Conservation (phyloP, 2,329 filamentous ascomycete species). For the Beauveria brongniartii region DNA sequence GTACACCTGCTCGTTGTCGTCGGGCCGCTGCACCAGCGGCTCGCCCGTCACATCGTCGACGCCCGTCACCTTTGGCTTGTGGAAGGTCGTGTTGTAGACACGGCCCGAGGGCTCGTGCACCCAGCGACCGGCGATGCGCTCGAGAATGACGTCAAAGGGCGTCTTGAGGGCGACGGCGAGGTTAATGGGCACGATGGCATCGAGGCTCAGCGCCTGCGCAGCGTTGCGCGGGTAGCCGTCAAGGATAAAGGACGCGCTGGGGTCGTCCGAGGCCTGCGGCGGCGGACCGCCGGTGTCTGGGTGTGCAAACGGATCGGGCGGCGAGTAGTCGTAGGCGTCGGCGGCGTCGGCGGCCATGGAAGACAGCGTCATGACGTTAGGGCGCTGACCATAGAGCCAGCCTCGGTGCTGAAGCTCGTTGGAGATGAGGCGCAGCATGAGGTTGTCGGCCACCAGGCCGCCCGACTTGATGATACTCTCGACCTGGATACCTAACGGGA, state of each 20-base stretch:
- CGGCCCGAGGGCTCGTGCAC: conserved; percentile 85
- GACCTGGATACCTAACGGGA: conserved; percentile 69
- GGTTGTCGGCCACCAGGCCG: conserved; percentile 79
- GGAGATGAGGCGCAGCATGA: conserved; percentile 88
- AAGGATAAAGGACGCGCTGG: conserved; percentile 82
- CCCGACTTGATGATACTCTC: conserved; percentile 82
- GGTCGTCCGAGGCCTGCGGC: conserved; percentile 53
- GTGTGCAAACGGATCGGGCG: conserved; percentile 28
- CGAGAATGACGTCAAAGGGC: conserved; percentile 76
- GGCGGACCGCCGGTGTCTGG: conserved; percentile 27
- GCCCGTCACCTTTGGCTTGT: conserved; percentile 71
- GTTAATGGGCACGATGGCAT: conserved; percentile 85
- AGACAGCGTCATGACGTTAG: conserved; percentile 45
- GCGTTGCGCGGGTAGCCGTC: conserved; percentile 93
- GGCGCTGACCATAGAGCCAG: conserved; percentile 57
- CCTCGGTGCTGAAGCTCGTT: conserved; percentile 79
- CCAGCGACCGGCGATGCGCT: conserved; percentile 87
- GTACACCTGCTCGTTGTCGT: conserved; percentile 85
- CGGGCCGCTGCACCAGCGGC: conserved; percentile 67
- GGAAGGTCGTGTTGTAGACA: conserved; percentile 92
- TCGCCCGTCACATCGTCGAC: conserved; percentile 90
- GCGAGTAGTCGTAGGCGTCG: conserved; percentile 24
- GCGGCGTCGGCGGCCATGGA: conserved; percentile 33
- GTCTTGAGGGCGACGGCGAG: conserved; percentile 82
- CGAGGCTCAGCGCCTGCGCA: conserved; percentile 67